Percentiles rank a stretch among this genome's conserved stretches.
These are phyloP conservation scores for Alternaria arborescens DNA, from an alignment of 2,329 filamentous ascomycete species.

Conservation along the genomic window DNA sequence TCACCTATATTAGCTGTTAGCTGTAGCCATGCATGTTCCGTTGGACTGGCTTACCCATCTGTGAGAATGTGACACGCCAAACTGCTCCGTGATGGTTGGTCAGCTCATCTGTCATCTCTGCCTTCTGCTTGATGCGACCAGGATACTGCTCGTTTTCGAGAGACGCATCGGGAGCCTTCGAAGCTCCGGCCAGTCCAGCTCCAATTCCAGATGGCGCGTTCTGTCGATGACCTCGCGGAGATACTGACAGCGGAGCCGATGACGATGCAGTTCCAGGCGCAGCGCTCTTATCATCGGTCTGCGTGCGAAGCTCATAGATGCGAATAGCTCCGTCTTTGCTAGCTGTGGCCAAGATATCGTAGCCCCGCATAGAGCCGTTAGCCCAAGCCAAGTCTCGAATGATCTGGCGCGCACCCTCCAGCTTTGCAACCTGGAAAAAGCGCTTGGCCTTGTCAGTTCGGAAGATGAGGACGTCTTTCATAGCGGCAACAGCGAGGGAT, in stretches of 20 bases:
- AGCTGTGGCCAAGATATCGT: constrained; percentile 89
- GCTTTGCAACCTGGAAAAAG: constrained; percentile 84
- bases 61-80: constrained; percentile 75
- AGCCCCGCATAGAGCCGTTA: constrained; percentile 86
- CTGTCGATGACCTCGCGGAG: constrained; percentile 39
- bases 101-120: constrained; percentile 71
- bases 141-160: constrained; percentile 65
- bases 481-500: constrained; percentile 83
- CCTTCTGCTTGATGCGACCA: constrained; percentile 71
- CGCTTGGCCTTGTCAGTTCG: constrained; percentile 77
- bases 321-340: constrained; percentile 91
- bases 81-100: constrained; percentile 74
- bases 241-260: constrained; percentile 23
- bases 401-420: constrained; percentile 76
- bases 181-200: constrained; percentile 59
- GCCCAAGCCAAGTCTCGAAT: constrained; percentile 93
- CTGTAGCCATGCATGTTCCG: not conserved
- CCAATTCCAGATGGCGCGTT: constrained; percentile 62
- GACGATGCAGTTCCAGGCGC: constrained; percentile 31
- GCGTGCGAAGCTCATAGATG: constrained; percentile 81
- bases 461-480: constrained; percentile 84
- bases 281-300: constrained; percentile 55
- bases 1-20: constrained; percentile 65
- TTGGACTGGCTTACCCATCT: constrained; percentile 50
- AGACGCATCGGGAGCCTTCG: constrained; percentile 56